Evolutionary conservation across 305 asterid species (phyloP), one percentile per base, ranked within the genome.

Genomic region (Solanum hybrid): DNA sequence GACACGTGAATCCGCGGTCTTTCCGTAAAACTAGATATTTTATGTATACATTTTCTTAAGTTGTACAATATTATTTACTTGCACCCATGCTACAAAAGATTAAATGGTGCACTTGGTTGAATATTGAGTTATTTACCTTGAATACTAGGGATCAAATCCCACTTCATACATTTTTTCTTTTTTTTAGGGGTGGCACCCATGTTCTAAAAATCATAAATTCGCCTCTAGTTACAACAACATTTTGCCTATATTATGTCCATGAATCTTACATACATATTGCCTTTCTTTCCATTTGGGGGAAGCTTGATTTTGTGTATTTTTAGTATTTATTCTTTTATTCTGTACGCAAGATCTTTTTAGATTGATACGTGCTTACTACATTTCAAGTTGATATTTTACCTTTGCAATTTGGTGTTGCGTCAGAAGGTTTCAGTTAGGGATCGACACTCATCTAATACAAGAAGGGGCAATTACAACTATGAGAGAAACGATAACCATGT

Each of bases 391-490:
- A 66, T 88, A 27, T 46, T 86, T 92, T 87, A 91, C 88, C 56
- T 72, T 86, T 88, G 90, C 86, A 76, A 79, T 84, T 90, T 93
- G 90, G 10, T 90, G 88, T 93, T 60, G 86, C 90, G 90, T 93
- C 95, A 95, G 96, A 96, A 96, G 94, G 93, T 93, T 78, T 91
- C 98, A 87, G 90, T 81, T 73, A 92, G 96, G 94, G 99, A 96
- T 86, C 96, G 95, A n/a, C 94, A 94, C 91, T 89, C 99, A 14
- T 89, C 98, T 86, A 92, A 34, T 85, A 84, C 88, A 88, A 93
- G 98, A 93, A 95, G 97, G 92, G 98, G 98, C 90, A 94, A 90
- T 89, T 96, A 94, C 89, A 94, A 91, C 95, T 92, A 95, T 86
- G 99, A 96, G 90, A 92, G 96, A 93, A 96, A 92, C 51, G 97